A percentile compares a stretch with the other conserved stretches of the same genome.
phyloP scores from a whole-genome alignment of 2,329 filamentous ascomycete genomes.

The Talaromyces pinophilus region DNA sequence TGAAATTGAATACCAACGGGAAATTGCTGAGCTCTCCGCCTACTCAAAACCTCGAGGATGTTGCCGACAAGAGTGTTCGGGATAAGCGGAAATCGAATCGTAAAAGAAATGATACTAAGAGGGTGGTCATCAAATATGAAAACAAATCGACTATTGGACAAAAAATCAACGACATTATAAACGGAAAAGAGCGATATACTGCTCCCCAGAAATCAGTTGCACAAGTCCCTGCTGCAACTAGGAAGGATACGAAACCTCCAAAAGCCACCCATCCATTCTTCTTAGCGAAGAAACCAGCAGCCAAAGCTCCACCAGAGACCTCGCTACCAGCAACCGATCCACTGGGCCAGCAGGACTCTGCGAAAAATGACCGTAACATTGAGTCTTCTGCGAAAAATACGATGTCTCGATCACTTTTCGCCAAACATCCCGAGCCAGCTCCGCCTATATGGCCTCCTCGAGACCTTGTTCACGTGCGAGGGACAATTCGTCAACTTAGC shows the following conservation, averaged over 20 bases:
- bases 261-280: constrained; percentile 71
- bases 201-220: constrained; percentile 26
- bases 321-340: neutral
- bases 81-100: constrained; percentile 40
- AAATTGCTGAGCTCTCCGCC: constrained; percentile 45
- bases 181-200: constrained; percentile 37
- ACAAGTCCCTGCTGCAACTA: constrained; percentile 27
- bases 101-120: constrained; percentile 34
- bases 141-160: constrained; percentile 57
- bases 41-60: constrained; percentile 21
- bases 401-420: constrained; percentile 27
- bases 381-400: neutral
- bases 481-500: constrained; percentile 27
- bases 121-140: constrained; percentile 64
- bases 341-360: neutral
- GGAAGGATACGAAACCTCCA: constrained; percentile 31
- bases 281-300: constrained; percentile 54
- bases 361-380: neutral
- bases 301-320: constrained; percentile 4
- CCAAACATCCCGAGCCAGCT: constrained; percentile 36
- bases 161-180: constrained; percentile 65
- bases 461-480: constrained; percentile 54
- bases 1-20: constrained; percentile 48
- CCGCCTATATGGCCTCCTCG: constrained; percentile 44
- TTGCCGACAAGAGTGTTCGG: constrained; percentile 21